Evolutionary conservation across 2,329 filamentous ascomycete species (phyloP).

Genomic region (Pyrenophora tritici-repentis): DNA sequence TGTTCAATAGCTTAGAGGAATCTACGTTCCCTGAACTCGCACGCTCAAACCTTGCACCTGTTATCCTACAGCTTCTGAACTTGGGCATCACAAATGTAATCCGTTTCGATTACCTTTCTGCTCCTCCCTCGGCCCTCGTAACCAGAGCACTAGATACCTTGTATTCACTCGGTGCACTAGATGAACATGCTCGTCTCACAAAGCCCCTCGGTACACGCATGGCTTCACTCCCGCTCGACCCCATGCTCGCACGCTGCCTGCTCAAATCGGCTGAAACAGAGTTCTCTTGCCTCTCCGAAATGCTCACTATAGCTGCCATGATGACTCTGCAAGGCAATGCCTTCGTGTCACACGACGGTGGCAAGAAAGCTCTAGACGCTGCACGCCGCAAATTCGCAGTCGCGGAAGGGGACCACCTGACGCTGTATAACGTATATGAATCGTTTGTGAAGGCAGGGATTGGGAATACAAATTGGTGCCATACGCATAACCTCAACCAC

Average conservation of each 20-base stretch:
- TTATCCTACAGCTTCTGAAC: slow-evolving; percentile 89
- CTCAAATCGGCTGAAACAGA: slow-evolving; percentile 66
- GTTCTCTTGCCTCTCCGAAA: slow-evolving; percentile 81
- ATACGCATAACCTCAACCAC: slow-evolving; percentile 84
- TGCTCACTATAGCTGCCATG: slow-evolving; percentile 93
- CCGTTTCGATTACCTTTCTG: slow-evolving; percentile 84
- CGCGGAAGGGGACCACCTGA: slow-evolving; percentile 92
- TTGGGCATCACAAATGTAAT: slow-evolving; percentile 93
- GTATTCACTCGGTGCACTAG: slow-evolving; percentile 82
- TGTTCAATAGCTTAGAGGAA: slow-evolving; percentile 68
- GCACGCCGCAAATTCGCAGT: slow-evolving; percentile 82
- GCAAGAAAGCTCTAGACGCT: slow-evolving; percentile 75
- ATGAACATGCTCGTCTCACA: slow-evolving; percentile 88
- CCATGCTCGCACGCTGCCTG: slow-evolving; percentile 92
- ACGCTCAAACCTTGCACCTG: slow-evolving; percentile 84
- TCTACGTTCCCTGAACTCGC: slow-evolving; percentile 88
- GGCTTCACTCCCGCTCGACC: slow-evolving; percentile 91
- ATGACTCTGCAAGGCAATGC: slow-evolving; percentile 80
- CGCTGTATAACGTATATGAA: slow-evolving; percentile 90
- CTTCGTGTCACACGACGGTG: slow-evolving; percentile 80
- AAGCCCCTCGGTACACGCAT: slow-evolving; percentile 85
- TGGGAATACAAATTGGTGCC: slow-evolving; percentile 85
- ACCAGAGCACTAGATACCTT: slow-evolving; percentile 85
- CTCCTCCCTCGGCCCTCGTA: slow-evolving; percentile 83
- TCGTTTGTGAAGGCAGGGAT: slow-evolving; percentile 82